A percentile compares a stretch with the other conserved stretches of the same genome.
These are phyloP conservation scores for Kickxella alabastrina DNA, from an alignment of 192 early-diverging fungal species.

Conservation along the genomic window DNA sequence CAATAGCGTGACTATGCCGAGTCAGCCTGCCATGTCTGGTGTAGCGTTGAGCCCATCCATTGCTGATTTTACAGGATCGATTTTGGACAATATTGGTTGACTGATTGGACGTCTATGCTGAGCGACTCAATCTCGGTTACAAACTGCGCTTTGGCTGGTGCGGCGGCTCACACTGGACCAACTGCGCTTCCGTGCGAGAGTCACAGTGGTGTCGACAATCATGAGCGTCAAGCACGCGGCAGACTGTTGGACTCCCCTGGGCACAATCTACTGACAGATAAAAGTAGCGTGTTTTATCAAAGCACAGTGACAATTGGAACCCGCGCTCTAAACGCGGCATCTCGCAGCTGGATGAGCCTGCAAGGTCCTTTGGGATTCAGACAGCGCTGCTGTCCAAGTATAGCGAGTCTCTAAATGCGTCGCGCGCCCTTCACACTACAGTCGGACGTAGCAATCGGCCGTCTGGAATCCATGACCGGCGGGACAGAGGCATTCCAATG, in stretches of 20 bases:
- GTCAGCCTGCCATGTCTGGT: not conserved
- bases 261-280: slow-evolving; percentile 17
- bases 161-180: no score
- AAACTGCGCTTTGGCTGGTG: no score
- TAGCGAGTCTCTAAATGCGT: slow-evolving; percentile 40
- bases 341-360: not conserved
- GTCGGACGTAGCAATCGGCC: slow-evolving; percentile 7
- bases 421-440: slow-evolving; percentile 16
- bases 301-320: not conserved
- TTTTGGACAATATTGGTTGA: slow-evolving; percentile 18
- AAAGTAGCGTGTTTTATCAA: slow-evolving; percentile 4
- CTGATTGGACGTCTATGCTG: no score
- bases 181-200: no score
- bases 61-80: slow-evolving; percentile 27
- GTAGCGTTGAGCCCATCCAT: slow-evolving; percentile 11
- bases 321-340: not conserved
- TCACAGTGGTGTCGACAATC: not conserved
- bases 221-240: no score
- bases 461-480: slow-evolving; percentile 11
- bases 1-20: no score
- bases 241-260: slow-evolving; percentile 26
- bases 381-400: slow-evolving; percentile 26
- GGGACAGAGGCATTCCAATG: slow-evolving; percentile 3
- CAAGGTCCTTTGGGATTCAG: slow-evolving; percentile 16
- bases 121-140: no score